Evolutionary conservation across 768 basidiomycete genomes (phyloP).

Genomic region (Lentinula detonsa): DNA sequence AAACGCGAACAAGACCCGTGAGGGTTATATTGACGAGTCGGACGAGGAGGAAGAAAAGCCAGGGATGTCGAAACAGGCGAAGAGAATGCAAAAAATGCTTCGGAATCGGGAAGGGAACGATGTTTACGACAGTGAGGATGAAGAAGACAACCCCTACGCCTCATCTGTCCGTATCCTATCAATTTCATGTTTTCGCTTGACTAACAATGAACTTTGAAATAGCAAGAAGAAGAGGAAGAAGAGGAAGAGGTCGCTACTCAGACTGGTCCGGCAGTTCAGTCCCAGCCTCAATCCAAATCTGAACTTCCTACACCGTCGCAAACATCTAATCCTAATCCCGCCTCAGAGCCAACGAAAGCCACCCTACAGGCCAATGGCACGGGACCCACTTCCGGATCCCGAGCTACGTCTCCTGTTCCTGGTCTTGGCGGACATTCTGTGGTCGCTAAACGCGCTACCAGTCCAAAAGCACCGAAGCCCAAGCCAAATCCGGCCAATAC

Average conservation of each 20-base stretch:
- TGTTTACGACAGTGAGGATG: conserved; percentile 79
- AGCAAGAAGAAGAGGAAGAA: conserved; percentile 66
- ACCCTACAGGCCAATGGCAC: background rate
- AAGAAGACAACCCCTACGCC: conserved; percentile 80
- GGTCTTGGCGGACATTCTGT: conserved; percentile 70
- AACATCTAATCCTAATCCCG: conserved; percentile 38
- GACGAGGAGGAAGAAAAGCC: conserved; percentile 66
- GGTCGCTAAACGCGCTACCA: conserved; percentile 81
- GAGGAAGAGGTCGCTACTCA: conserved; percentile 50
- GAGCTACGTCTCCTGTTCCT: conserved; percentile 54
- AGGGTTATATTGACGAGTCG: conserved; percentile 65
- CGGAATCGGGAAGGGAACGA: conserved; percentile 78
- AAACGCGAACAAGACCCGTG: conserved; percentile 66
- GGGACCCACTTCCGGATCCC: conserved; percentile 33
- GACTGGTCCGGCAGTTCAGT: conserved; percentile 39
- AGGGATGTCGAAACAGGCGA: conserved; percentile 60
- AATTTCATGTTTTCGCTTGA: background rate
- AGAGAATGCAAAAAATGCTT: conserved; percentile 82
- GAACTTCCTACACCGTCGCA: conserved; percentile 38
- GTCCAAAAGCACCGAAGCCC: conserved; percentile 64
- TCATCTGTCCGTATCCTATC: conserved; percentile 50
- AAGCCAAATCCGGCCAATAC: conserved; percentile 30
- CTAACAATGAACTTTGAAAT: conserved; percentile 4
- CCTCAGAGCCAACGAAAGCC: conserved; percentile 24
- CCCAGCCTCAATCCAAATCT: conserved; percentile 24